phyloP scores from a whole-genome alignment of 768 basidiomycete genomes.

The Hypholoma fasciculare region DNA sequence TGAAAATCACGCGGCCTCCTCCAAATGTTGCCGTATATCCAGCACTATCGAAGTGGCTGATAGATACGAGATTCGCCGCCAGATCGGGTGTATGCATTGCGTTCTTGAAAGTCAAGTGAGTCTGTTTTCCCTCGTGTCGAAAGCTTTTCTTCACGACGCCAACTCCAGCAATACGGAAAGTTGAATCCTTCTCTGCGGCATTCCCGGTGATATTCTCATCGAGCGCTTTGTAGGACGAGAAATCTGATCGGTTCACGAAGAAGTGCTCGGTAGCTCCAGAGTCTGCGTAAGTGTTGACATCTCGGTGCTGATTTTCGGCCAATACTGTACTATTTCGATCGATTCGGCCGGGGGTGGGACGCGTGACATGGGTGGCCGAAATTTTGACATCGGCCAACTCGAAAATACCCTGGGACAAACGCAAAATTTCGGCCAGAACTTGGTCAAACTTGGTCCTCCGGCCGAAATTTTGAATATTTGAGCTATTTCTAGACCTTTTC shows the following conservation, averaged over 20 bases:
- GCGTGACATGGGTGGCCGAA: too few species aligned
- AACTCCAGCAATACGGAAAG: constrained; percentile 18
- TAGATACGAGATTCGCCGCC: constrained; percentile 23
- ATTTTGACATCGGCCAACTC: too few species aligned
- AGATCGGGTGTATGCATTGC: constrained; percentile 25
- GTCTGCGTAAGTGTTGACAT: constrained; percentile 5
- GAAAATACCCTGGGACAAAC: too few species aligned
- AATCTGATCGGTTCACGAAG: constrained; percentile 15
- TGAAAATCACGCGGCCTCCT: not conserved
- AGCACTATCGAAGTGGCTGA: constrained; percentile 8
- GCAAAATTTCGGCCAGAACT: too few species aligned
- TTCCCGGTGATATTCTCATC: not conserved
- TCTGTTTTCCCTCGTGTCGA: constrained; percentile 3
- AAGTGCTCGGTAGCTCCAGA: constrained; percentile 24
- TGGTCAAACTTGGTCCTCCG: too few species aligned
- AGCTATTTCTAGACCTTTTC: too few species aligned
- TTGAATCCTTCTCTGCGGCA: not conserved
- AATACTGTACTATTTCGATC: too few species aligned
- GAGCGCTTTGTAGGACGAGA: constrained; percentile 13
- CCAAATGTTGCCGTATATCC: constrained; percentile 14
- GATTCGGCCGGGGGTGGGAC: too few species aligned
- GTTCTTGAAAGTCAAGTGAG: constrained; percentile 17
- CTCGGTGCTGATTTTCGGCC: not conserved
- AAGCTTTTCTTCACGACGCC: constrained; percentile 16
- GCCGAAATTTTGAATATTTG: too few species aligned